Percentiles rank a stretch among this genome's conserved stretches.
Evolutionary conservation across 2,329 filamentous ascomycete genomes (phyloP).

Genomic region (Penicillium fuscoglaucum): DNA sequence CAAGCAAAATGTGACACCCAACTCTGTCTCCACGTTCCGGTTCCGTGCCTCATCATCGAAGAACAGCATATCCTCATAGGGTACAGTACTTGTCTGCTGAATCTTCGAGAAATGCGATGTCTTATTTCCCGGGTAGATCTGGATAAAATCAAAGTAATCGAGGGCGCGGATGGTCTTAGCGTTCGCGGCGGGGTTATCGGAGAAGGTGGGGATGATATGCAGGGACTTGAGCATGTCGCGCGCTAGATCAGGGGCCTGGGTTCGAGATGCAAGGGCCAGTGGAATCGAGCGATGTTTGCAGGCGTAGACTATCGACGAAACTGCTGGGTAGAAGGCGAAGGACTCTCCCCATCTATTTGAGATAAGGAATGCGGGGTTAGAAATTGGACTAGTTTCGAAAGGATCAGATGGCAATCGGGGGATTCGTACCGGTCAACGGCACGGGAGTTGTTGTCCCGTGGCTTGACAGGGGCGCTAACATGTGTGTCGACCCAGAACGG

Average conservation of each 20-base stretch:
- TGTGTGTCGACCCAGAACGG: conserved; percentile 98
- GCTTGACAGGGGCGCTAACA: conserved; percentile 71
- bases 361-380: conserved; percentile 9
- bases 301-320: conserved; percentile 66
- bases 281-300: conserved; percentile 56
- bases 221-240: conserved; percentile 77
- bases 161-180: conserved; percentile 52
- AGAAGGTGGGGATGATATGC: conserved; percentile 54
- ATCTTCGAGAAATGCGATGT: conserved; percentile 79
- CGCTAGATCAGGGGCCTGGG: conserved; percentile 74
- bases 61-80: conserved; percentile 85
- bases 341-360: conserved; percentile 58
- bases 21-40: conserved; percentile 68
- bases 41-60: conserved; percentile 93
- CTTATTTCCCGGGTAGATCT: conserved; percentile 75
- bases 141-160: conserved; percentile 57
- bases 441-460: conserved; percentile 54
- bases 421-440: conserved; percentile 42
- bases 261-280: conserved; percentile 77
- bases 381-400: neutral
- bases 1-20: conserved; percentile 83
- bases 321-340: conserved; percentile 70
- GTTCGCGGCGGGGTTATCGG: conserved; percentile 41
- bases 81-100: conserved; percentile 67
- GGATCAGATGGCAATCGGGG: neutral